These are phyloP conservation scores for Phaffomyces thermotolerans DNA, from an alignment of 805 yeast species.

Conservation along the genomic window DNA sequence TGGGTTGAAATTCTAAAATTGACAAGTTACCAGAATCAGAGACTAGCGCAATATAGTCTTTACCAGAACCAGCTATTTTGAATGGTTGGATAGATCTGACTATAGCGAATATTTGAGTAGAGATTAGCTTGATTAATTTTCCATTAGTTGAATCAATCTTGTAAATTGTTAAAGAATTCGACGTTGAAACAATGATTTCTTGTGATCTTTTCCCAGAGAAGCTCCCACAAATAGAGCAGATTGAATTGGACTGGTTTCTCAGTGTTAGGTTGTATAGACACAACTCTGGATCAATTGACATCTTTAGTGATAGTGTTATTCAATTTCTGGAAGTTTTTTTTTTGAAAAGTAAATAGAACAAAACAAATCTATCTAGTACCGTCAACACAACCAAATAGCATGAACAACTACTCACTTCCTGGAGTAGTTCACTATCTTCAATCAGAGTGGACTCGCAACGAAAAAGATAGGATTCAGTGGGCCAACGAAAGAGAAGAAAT, in stretches of 20 bases:
- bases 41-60: slow-evolving; percentile 57
- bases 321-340: not conserved
- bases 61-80: slow-evolving; percentile 43
- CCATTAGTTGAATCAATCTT: slow-evolving; percentile 51
- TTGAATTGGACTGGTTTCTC: slow-evolving; percentile 48
- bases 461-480: slow-evolving; percentile 54
- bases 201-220: slow-evolving; percentile 55
- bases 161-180: slow-evolving; percentile 47
- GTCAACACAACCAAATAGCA: not conserved
- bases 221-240: slow-evolving; percentile 56
- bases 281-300: slow-evolving; percentile 21
- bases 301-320: not conserved
- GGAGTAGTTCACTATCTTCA: slow-evolving; percentile 62
- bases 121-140: slow-evolving; percentile 34
- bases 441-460: slow-evolving; percentile 54
- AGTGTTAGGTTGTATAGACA: slow-evolving; percentile 66
- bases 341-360: not conserved
- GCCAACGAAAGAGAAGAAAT: slow-evolving; percentile 54
- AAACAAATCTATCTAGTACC: not conserved
- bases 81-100: slow-evolving; percentile 48
- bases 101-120: slow-evolving; percentile 49
- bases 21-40: slow-evolving; percentile 76
- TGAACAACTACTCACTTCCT: slow-evolving; percentile 16
- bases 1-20: slow-evolving; percentile 37
- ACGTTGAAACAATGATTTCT: slow-evolving; percentile 53